phyloP scores from a whole-genome alignment of 345 rosid species.

The Raphanus raphanistrum region DNA sequence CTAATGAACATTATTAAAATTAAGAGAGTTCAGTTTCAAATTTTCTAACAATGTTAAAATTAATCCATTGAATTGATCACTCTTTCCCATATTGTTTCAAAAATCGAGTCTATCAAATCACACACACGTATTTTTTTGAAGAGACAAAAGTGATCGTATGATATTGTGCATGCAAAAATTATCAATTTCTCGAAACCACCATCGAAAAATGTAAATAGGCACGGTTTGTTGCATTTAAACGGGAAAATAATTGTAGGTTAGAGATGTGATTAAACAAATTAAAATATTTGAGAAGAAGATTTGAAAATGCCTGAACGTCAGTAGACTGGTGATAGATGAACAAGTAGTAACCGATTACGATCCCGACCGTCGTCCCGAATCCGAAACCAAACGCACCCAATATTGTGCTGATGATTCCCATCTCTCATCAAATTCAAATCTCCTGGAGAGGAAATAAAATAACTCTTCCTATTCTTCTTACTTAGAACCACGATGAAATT shows the following conservation, averaged over 20 bases:
- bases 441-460: not conserved
- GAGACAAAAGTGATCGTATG: not conserved
- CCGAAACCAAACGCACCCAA: constrained; percentile 75
- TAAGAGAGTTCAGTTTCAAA: not conserved
- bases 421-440: constrained; percentile 35
- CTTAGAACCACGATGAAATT: not conserved
- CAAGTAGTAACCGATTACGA: constrained; percentile 70
- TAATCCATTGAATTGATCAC: not conserved
- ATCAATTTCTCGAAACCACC: too few relatives aligned
- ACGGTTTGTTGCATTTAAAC: not conserved
- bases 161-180: constrained; percentile 19
- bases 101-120: not conserved
- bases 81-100: not conserved
- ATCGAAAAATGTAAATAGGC: not conserved
- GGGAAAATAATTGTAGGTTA: too few relatives aligned
- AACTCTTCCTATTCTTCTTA: not conserved
- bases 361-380: constrained; percentile 71
- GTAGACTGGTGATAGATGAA: constrained; percentile 70
- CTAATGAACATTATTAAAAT: not conserved
- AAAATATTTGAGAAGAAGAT: constrained; percentile 11
- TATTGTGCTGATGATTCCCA: constrained; percentile 65
- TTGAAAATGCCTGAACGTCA: constrained; percentile 60
- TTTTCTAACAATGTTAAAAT: not conserved
- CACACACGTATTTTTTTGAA: not conserved
- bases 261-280: not conserved